These are phyloP conservation scores for Penicillium sp. DNA, from an alignment of 2,329 filamentous ascomycete genomes.

Conservation along the genomic window DNA sequence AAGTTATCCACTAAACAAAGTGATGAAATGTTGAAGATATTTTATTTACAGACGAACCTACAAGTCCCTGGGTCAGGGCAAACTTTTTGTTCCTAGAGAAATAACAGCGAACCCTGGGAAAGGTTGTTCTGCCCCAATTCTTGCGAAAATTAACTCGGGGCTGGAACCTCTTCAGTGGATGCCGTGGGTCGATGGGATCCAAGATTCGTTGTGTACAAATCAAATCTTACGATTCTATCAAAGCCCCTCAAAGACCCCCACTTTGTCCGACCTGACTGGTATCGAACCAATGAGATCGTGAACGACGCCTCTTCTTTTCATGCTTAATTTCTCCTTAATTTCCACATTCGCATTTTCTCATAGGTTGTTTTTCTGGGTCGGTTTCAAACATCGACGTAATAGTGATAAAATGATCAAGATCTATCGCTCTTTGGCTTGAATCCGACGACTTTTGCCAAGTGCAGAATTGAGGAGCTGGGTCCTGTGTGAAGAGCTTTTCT, in stretches of 20 bases:
- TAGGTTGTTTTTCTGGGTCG: not conserved
- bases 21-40: not conserved
- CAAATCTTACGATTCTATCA: not conserved
- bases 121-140: conserved; percentile 1
- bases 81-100: not conserved
- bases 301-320: not conserved
- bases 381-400: conserved; percentile 9
- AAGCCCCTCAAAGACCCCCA: not conserved
- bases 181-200: not conserved
- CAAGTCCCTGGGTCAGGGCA: conserved; percentile 1
- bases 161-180: not conserved
- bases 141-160: not conserved
- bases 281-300: not conserved
- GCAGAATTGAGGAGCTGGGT: not conserved
- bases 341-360: not conserved
- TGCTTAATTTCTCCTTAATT: not conserved
- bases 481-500: not conserved
- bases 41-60: not conserved
- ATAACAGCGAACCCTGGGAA: not conserved
- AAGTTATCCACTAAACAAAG: not conserved
- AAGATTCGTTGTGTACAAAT: not conserved
- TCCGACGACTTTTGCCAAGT: not conserved
- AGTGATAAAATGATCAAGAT: not conserved
- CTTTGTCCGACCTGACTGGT: not conserved
- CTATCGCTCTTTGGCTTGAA: not conserved